Conservation (phyloP, 768 basidiomycete genomes). For the Auriscalpium microsporum region DNA sequence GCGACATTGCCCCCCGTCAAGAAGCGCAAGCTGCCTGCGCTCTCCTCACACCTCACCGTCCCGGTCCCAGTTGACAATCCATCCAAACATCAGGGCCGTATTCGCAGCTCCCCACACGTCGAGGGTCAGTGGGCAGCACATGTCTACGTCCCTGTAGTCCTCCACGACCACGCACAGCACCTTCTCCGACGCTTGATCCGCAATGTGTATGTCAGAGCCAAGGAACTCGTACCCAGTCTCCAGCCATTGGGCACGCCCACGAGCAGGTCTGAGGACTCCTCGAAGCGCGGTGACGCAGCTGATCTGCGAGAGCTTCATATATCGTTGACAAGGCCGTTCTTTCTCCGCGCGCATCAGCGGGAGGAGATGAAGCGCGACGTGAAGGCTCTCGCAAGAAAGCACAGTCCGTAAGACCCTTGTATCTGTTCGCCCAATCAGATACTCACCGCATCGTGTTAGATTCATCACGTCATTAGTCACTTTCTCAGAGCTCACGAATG, state of each 20-base stretch:
- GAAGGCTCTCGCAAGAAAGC: conserved; percentile 38
- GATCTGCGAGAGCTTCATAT: conserved; percentile 56
- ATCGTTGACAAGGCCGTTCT: conserved; percentile 78
- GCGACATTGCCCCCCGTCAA: conserved; percentile 19
- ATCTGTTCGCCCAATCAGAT: neutral
- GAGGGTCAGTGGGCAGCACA: conserved; percentile 82
- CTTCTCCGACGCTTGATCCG: conserved; percentile 38
- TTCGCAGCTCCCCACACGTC: conserved; percentile 66
- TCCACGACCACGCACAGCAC: conserved; percentile 29
- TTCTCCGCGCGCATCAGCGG: conserved; percentile 70
- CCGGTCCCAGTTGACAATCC: conserved; percentile 62
- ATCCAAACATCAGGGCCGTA: conserved; percentile 75
- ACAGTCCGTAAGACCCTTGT: conserved; percentile 35
- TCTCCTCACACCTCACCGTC: conserved; percentile 41
- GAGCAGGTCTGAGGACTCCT: conserved; percentile 5
- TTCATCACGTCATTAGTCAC: conserved; percentile 66
- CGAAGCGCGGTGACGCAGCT: conserved; percentile 6
- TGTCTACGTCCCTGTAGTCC: conserved; percentile 59
- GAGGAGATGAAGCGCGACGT: conserved; percentile 63
- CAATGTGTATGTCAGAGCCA: conserved; percentile 37
- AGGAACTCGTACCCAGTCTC: conserved; percentile 35
- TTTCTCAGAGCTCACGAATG: conserved; percentile 66
- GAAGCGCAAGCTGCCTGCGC: conserved; percentile 48
- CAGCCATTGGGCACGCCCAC: conserved; percentile 31
- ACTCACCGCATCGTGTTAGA: conserved; percentile 28